These are phyloP conservation scores for Fonsecaea pugnacius DNA, from an alignment of 2,329 filamentous ascomycete species.

Conservation along the genomic window DNA sequence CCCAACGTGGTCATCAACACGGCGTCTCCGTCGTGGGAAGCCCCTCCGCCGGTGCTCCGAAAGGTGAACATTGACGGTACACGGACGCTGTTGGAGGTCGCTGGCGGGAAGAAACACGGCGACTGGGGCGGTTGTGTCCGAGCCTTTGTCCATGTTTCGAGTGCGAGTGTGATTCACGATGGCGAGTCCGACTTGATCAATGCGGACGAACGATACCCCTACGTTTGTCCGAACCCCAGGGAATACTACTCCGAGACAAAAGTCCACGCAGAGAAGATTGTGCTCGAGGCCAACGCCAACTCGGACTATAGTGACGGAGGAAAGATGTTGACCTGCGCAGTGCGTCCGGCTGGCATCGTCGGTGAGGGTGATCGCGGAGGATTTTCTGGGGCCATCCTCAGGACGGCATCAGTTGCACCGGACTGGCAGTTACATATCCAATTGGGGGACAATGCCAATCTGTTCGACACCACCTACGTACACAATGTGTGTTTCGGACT, in stretches of 20 bases:
- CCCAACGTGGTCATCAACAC: slow-evolving; percentile 91
- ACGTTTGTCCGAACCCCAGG: slow-evolving; percentile 68
- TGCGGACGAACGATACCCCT: slow-evolving; percentile 80
- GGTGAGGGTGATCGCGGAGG: slow-evolving; percentile 80
- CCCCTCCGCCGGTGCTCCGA: slow-evolving; percentile 66
- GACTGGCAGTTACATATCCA: slow-evolving; percentile 73
- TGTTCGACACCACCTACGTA: slow-evolving; percentile 74
- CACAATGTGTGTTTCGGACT: slow-evolving; percentile 77
- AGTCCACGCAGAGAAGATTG: slow-evolving; percentile 78
- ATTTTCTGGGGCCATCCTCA: slow-evolving; percentile 72
- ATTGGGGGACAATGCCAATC: slow-evolving; percentile 73
- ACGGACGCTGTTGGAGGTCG: slow-evolving; percentile 67
- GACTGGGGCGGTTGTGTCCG: slow-evolving; percentile 66
- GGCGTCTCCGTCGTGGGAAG: slow-evolving; percentile 68
- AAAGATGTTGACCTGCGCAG: slow-evolving; percentile 73
- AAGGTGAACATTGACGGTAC: slow-evolving; percentile 91
- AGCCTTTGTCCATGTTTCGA: slow-evolving; percentile 88
- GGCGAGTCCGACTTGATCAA: slow-evolving; percentile 78
- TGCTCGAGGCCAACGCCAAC: slow-evolving; percentile 73
- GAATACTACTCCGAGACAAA: slow-evolving; percentile 94
- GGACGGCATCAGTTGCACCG: slow-evolving; percentile 64
- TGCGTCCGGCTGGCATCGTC: slow-evolving; percentile 88
- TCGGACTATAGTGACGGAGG: slow-evolving; percentile 46
- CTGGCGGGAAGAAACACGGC: slow-evolving; percentile 68
- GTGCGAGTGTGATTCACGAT: slow-evolving; percentile 83